Base-by-base conservation (phyloP, 139 green algal species). In the Trebouxia sp. region DNA sequence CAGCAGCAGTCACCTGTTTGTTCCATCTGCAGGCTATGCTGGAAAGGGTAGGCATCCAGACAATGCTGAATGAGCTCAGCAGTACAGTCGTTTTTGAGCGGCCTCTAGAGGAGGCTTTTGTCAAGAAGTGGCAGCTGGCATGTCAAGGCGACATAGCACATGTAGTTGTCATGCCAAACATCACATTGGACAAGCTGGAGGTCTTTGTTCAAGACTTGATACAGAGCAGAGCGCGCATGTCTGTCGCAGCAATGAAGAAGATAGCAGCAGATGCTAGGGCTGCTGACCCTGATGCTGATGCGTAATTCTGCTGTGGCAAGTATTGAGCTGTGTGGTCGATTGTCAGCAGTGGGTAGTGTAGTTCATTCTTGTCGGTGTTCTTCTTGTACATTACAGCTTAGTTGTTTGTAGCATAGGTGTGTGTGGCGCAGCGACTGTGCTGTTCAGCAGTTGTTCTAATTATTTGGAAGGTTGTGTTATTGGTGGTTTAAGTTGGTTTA, bases 131-230 rank as follows among this genome's bases (percentile, higher is more conserved):
- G 94, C 94, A 97, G 89, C 91, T 98, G 77, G 95, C 95, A 7
- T 98, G 95, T 85, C 88, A 84, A 92, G 92, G 87, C 12, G 89
- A 96, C 81, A 97, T 99, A 48, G 96, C 96, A 26, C 96, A 99
- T 80, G 96, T 98, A 37, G 95, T 99, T 28, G 96, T 99, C 12
- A 99, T 99, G 96, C 96, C 95, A 74, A 99, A 97, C 88, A 94
- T 99, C 65, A 92, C 84, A 6, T 81, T 96, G 11, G 86, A 92
- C 47, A 98, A 98, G 91, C 87, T 98, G 70, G 91, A 98, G 82
- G 74, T 83, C 9, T 98, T 98, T 88, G 92, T 98, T 17, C 39
- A 84, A 51, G 92, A 94, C 80, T 87, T 96, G 35, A 82, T 95
- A 55, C 69, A 77, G 41, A 77, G 69, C 39, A 51, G 69, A 77